Conservation (phyloP, 176 grass and related monocot genomes). For the Elymus sibiricus region DNA sequence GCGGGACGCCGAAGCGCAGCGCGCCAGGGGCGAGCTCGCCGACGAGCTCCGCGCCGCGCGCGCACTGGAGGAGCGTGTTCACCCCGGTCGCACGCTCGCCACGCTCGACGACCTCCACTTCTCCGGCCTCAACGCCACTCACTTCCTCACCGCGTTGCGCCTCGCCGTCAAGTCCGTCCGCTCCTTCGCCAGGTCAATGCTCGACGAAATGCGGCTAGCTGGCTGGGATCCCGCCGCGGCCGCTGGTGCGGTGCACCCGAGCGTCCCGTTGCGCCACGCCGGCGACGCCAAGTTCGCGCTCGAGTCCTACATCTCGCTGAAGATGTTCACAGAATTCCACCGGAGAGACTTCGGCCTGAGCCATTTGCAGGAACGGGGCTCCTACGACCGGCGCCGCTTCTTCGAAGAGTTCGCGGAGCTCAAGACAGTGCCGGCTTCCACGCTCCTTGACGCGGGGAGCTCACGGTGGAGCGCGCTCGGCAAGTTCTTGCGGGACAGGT, state of each 20-base stretch:
- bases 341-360: slow-evolving; percentile 38
- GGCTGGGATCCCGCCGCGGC: slow-evolving; percentile 65
- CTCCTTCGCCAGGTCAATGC: slow-evolving; percentile 50
- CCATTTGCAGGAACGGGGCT: slow-evolving; percentile 10
- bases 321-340: slow-evolving; percentile 70
- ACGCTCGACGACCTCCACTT: slow-evolving; percentile 68
- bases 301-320: slow-evolving; percentile 63
- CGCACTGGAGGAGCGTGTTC: slow-evolving; percentile 40
- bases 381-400: slow-evolving; percentile 48
- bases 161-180: slow-evolving; percentile 46
- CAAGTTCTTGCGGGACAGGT: slow-evolving; percentile 53
- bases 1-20: slow-evolving; percentile 47
- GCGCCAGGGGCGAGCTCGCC: slow-evolving; percentile 27
- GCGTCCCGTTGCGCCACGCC: slow-evolving; percentile 6
- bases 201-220: slow-evolving; percentile 47
- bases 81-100: slow-evolving; percentile 41
- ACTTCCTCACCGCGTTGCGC: slow-evolving; percentile 65
- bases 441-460: background rate
- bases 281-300: slow-evolving; percentile 48
- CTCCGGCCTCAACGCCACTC: slow-evolving; percentile 66
- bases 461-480: slow-evolving; percentile 15
- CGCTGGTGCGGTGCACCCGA: slow-evolving; percentile 47
- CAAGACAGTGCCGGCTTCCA: slow-evolving; percentile 8
- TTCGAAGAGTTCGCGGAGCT: slow-evolving; percentile 64
- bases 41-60: slow-evolving; percentile 18